A percentile compares a stretch with the other conserved stretches of the same genome.
Conservation (phyloP, 2,329 filamentous ascomycete genomes). For the Botrytis aclada region DNA sequence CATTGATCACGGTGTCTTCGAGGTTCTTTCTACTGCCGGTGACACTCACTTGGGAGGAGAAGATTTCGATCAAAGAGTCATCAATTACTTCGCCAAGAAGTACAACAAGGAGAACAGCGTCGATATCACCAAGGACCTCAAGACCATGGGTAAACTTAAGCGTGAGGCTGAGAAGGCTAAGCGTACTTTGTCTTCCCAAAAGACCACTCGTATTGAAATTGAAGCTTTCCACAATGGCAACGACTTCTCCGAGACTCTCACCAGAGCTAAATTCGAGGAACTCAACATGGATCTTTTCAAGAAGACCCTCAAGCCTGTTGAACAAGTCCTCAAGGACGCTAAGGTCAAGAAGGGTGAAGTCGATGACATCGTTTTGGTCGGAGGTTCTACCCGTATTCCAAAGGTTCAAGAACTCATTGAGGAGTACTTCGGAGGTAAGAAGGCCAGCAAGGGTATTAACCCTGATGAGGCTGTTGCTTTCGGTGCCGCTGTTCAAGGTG, state of each 20-base stretch:
- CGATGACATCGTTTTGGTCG: conserved; percentile 94
- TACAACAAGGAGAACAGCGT: conserved; percentile 99
- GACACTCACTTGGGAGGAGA: conserved; percentile 97
- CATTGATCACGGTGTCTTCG: conserved; percentile 89
- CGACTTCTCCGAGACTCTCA: conserved; percentile 97
- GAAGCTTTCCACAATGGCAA: conserved; percentile 96
- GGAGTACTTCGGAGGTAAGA: conserved; percentile 94
- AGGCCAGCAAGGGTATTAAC: conserved; percentile 99
- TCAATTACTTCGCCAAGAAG: conserved; percentile 91
- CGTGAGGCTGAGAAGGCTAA: conserved; percentile 99
- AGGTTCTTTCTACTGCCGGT: conserved; percentile 92
- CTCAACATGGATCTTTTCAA: conserved; percentile 99
- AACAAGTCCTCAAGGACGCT: conserved; percentile 97
- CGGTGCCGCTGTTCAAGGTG: conserved; percentile 94
- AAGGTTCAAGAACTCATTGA: conserved; percentile 94
- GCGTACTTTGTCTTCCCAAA: conserved; percentile 92
- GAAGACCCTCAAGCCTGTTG: conserved; percentile 97
- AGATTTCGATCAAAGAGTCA: conserved; percentile 97
- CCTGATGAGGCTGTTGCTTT: conserved; percentile 98
- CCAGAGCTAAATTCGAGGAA: conserved; percentile 98
- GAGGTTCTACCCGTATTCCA: conserved; percentile 98
- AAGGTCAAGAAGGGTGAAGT: conserved; percentile 96
- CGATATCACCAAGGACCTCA: conserved; percentile 88
- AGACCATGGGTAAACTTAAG: conserved; percentile 99
- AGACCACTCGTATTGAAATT: conserved; percentile 92